Evolutionary conservation across 2,329 filamentous ascomycete genomes (phyloP), one percentile per base, ranked within the genome.

Genomic region (Pseudocercospora vitis): DNA sequence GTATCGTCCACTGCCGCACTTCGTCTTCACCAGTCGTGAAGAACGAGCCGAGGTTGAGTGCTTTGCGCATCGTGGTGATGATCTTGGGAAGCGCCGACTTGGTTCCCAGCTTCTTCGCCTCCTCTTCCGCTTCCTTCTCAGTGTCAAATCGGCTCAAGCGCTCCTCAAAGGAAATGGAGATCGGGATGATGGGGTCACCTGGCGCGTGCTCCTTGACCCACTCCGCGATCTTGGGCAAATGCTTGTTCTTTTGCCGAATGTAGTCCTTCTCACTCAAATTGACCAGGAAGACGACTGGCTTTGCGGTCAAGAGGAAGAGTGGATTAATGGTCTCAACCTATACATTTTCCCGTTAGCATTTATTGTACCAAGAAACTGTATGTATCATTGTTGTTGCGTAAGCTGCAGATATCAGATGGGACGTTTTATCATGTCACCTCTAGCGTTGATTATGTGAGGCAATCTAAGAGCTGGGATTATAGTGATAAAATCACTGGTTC

Each of bases 381-480:
- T n/a, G n/a, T n/a, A n/a, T n/a, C n/a, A n/a, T 9, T 5, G 14
- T 37, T 23, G 19, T 24, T 9, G 19, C n/a, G 33, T 21, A n/a
- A 19, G 35, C 49, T 42, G 51, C 23, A 5, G 8, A 19, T 53
- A 63, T 72, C 69, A 71, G 70, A 68, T 61, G 58, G 80, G 81
- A 83, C 77, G 80, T 88, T 81, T 87, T 96, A 91, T 95, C 92
- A 96, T 76, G 71, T 84, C 83, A 80, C 81, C 87, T 89, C 87
- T 80, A 82, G 84, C 89, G 78, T 81, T 72, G 72, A 84, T 77
- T 77, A 45, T 73, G 76, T 81, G 85, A 88, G 87, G 83, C 84
- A 18, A 86, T 97, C 92, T 87, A 96, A 88, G 94, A 99, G 94
- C 94, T 99, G 94, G 94, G 94, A 89, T 95, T 91, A 81, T 91